These are phyloP conservation scores for Aspergillus sclerotiicarbonarius DNA, from an alignment of 495 filamentous ascomycete genomes.

Conservation along the genomic window DNA sequence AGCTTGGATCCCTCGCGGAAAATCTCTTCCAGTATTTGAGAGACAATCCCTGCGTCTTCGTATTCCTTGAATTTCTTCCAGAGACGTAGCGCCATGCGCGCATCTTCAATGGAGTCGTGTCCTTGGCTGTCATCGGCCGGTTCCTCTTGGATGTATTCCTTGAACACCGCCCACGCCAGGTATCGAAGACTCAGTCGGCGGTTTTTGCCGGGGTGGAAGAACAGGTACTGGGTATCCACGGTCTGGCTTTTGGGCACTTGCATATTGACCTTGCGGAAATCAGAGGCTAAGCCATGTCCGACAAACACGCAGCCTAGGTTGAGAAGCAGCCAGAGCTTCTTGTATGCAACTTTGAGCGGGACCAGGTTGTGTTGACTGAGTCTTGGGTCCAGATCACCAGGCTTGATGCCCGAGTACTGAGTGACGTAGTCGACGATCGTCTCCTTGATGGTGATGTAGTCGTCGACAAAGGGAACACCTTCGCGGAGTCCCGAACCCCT, in stretches of 20 bases:
- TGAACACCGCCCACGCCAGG: conserved; percentile 81
- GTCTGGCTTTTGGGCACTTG: conserved; percentile 88
- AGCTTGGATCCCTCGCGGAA: conserved; percentile 69
- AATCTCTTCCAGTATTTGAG: conserved; percentile 73
- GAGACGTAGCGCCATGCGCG: conserved; percentile 80
- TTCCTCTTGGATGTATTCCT: conserved; percentile 85
- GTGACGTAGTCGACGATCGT: conserved; percentile 96
- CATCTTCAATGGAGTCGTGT: conserved; percentile 94
- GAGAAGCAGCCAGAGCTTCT: conserved; percentile 94
- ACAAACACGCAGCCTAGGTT: conserved; percentile 94
- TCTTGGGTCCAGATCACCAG: conserved; percentile 74
- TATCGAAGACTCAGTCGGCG: conserved; percentile 86
- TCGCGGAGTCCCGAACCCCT: conserved; percentile 72
- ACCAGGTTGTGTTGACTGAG: conserved; percentile 77
- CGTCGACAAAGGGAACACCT: conserved; percentile 88
- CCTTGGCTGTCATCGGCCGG: conserved; percentile 48
- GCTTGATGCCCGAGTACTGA: conserved; percentile 82
- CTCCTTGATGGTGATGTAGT: conserved; percentile 89
- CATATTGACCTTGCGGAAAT: conserved; percentile 98
- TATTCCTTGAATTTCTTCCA: conserved; percentile 91
- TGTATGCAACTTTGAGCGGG: conserved; percentile 87
- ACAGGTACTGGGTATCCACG: conserved; percentile 88
- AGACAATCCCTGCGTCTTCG: conserved; percentile 74
- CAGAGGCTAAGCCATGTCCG: conserved; percentile 86
- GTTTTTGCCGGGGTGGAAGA: conserved; percentile 61